Evolutionary conservation across 345 rosid genomes (phyloP), one percentile per base, ranked within the genome.

Genomic region (Hevea brasiliensis): DNA sequence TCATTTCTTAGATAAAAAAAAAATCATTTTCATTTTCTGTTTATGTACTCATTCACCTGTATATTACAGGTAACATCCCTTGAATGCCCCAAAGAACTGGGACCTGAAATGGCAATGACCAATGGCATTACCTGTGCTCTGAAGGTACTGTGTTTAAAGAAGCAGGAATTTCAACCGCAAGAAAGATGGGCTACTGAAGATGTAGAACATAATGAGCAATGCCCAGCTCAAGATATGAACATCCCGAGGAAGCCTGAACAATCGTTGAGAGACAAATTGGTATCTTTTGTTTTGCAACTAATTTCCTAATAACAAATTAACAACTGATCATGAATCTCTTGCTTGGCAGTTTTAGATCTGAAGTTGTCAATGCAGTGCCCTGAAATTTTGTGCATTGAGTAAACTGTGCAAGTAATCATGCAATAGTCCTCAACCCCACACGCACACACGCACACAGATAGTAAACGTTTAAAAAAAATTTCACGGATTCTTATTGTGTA

Each of bases 111-210:
- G 60, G 61, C 71, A 65, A 65, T 67, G 58, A 58, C 44, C 29
- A 66, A 80, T 74, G 72, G 59, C 68, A 64, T 84, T 81, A 74
- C 80, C 65, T 82, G 87, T 61, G 80, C 84, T 67, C 55, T 88
- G 70, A 79, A 81, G 80, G 75, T 79, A 21, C 71, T 54, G 18
- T 84, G 82, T 69, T 72, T 74, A 13, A 67, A 77, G 73, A 79
- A 75, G 79, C 87, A 75, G 6, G 82, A 79, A 60, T 76, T 81
- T 74, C 59, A 23, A 35, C 74, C 72, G 65, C 84, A 60, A 85
- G 79, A 65, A 44, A 70, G 24, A 67, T 68, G 67, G 81, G 42
- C 42, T 29, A 69, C 69, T 51, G 84, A 81, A 71, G 69, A 57
- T 48, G 29, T 54, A 41, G 73, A 78, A n/a, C 51, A 64, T 23